phyloP scores from a whole-genome alignment of 352 stramenopile genomes.

The Pythium brachiatum region DNA sequence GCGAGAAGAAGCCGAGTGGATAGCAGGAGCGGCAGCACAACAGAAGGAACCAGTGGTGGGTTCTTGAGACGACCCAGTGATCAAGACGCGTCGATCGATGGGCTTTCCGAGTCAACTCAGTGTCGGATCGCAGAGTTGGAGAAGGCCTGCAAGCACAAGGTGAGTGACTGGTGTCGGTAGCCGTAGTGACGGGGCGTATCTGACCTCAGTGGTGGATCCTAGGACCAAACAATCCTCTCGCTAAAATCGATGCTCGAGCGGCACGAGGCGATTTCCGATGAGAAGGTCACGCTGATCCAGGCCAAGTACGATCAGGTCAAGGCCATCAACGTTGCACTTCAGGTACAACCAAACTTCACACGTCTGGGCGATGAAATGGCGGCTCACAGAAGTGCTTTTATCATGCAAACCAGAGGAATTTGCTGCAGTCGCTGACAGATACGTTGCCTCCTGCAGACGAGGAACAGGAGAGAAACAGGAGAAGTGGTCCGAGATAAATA shows the following conservation, averaged over 20 bases:
- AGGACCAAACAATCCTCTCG: constrained; percentile 69
- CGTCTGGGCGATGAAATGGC: too few species aligned
- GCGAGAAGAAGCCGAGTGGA: constrained; percentile 8
- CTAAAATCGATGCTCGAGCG: constrained; percentile 66
- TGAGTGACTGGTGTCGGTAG: too few species aligned
- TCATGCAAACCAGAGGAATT: constrained; percentile 38
- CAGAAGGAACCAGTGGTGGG: background rate
- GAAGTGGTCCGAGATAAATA: constrained; percentile 9
- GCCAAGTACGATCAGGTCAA: constrained; percentile 82
- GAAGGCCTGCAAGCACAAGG: constrained; percentile 75
- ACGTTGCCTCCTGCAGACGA: background rate
- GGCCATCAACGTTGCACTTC: constrained; percentile 72
- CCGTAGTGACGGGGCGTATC: too few species aligned
- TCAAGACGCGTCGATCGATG: background rate
- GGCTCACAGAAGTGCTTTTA: background rate
- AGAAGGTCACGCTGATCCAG: constrained; percentile 65
- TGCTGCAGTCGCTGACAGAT: constrained; percentile 53
- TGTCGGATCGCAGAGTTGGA: constrained; percentile 62
- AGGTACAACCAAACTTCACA: constrained; percentile 32
- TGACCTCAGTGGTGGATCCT: too few species aligned
- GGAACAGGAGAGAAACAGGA: constrained; percentile 1
- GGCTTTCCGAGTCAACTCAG: constrained; percentile 22
- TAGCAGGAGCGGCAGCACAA: background rate
- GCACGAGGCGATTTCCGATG: constrained; percentile 62
- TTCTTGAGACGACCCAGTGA: background rate